phyloP scores from a whole-genome alignment of 2,329 filamentous ascomycete genomes.

The Aspergillus sp. region DNA sequence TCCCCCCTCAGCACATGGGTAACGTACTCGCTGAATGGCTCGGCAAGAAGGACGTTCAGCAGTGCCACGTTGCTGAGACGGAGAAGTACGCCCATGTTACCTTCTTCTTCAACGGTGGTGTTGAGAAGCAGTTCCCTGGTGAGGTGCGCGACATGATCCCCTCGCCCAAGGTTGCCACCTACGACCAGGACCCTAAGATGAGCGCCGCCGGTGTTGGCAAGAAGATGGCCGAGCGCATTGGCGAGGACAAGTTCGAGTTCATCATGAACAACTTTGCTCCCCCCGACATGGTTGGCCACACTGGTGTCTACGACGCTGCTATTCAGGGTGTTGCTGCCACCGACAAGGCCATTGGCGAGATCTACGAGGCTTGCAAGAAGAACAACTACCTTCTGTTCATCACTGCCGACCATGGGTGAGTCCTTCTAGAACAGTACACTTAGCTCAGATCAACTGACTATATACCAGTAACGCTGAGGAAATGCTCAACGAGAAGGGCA shows the following conservation, averaged over 20 bases:
- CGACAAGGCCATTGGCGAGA: constrained; percentile 86
- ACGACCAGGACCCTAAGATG: constrained; percentile 94
- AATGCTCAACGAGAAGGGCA: constrained; percentile 94
- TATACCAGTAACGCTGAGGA: constrained; percentile 75
- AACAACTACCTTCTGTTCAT: constrained; percentile 90
- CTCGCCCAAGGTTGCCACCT: constrained; percentile 91
- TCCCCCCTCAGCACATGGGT: constrained; percentile 90
- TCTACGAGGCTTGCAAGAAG: constrained; percentile 91
- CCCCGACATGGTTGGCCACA: constrained; percentile 99
- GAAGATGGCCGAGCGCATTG: constrained; percentile 81
- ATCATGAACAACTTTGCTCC: constrained; percentile 99
- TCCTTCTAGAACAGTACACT: constrained; percentile 5
- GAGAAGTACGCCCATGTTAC: constrained; percentile 99
- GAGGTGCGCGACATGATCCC: constrained; percentile 91
- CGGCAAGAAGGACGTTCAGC: constrained; percentile 77
- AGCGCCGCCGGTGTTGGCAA: constrained; percentile 83
- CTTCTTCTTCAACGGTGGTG: constrained; percentile 99
- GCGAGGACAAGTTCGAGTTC: constrained; percentile 82
- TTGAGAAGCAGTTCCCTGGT: constrained; percentile 90
- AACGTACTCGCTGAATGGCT: constrained; percentile 98
- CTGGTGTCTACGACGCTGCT: constrained; percentile 91
- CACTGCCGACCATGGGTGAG: constrained; percentile 84
- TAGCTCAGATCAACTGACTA: not conserved
- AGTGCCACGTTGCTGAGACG: constrained; percentile 95
- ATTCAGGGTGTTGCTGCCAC: constrained; percentile 78